These are phyloP conservation scores for Dryadomyces quercus-mongolicae DNA, from an alignment of 2,329 filamentous ascomycete genomes.

Conservation along the genomic window DNA sequence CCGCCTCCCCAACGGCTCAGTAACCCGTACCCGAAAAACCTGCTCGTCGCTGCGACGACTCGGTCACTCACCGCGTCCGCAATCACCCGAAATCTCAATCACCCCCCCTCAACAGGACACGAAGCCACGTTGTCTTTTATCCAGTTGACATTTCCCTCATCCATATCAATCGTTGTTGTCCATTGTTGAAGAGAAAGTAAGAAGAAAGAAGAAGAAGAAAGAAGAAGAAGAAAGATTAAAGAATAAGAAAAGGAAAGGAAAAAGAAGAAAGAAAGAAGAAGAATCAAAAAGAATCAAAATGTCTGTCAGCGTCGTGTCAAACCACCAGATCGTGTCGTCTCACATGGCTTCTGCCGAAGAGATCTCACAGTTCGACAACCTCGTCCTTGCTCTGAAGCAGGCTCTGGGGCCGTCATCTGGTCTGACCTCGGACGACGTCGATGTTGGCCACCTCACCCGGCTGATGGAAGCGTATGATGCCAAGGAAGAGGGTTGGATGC, in stretches of 20 bases:
- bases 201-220: no score
- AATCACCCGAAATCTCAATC: neutral
- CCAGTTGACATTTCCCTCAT: no score
- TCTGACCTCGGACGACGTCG: conserved; percentile 68
- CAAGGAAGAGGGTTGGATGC: conserved; percentile 55
- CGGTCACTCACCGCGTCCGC: neutral
- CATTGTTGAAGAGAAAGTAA: no score
- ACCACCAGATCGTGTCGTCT: neutral
- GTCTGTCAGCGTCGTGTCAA: neutral
- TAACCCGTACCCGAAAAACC: neutral
- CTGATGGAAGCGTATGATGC: conserved; percentile 68
- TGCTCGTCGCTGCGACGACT: neutral
- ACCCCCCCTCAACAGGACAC: neutral
- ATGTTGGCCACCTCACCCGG: conserved; percentile 56
- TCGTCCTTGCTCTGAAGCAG: conserved; percentile 62
- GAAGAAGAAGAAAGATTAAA: neutral
- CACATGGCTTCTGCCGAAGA: conserved; percentile 11
- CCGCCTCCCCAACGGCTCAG: neutral
- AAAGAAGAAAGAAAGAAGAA: neutral
- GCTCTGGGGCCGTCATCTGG: conserved; percentile 72
- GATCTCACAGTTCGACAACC: conserved; percentile 44
- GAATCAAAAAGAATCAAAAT: neutral
- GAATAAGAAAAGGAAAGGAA: neutral
- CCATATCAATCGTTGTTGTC: no score
- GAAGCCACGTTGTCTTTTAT: neutral